Evolutionary conservation across 805 yeast genomes (phyloP).

Genomic region (Suhomyces emberorum): DNA sequence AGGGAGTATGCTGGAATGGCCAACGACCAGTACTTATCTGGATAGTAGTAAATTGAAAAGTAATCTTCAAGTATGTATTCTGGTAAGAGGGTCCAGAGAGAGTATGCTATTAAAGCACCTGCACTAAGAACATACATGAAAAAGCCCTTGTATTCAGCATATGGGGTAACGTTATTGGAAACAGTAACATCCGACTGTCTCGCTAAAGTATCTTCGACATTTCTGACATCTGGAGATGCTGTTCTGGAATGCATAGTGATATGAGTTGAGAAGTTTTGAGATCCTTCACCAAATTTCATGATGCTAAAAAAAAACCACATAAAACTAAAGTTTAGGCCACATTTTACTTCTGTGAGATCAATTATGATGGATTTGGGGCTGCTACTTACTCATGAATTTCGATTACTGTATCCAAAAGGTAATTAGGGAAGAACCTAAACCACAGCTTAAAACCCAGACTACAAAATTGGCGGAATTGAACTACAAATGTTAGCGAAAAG

Average conservation of each 20-base stretch:
- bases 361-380: too few relatives aligned
- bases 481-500: too few relatives aligned
- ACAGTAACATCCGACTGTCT: slow-evolving; percentile 65
- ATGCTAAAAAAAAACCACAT: too few relatives aligned
- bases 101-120: slow-evolving; percentile 31
- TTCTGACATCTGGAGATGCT: slow-evolving; percentile 1
- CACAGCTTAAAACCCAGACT: too few relatives aligned
- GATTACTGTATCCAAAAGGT: too few relatives aligned
- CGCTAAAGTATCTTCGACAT: slow-evolving; percentile 49
- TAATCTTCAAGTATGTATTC: slow-evolving; percentile 44
- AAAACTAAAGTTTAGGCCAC: too few relatives aligned
- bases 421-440: too few relatives aligned
- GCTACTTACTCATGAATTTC: too few relatives aligned
- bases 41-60: slow-evolving; percentile 66
- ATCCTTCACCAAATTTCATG: too few relatives aligned
- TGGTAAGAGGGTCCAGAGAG: slow-evolving; percentile 77
- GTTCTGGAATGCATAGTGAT: neutral
- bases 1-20: slow-evolving; percentile 71
- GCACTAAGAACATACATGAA: slow-evolving; percentile 71
- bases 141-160: slow-evolving; percentile 85
- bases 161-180: slow-evolving; percentile 50
- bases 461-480: too few relatives aligned
- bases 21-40: slow-evolving; percentile 89
- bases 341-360: too few relatives aligned
- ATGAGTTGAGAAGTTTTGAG: neutral